Evolutionary conservation across 202 grass and related monocot genomes (phyloP), one percentile per base, ranked within the genome.

Genomic region (Schoenoplectus triqueter): DNA sequence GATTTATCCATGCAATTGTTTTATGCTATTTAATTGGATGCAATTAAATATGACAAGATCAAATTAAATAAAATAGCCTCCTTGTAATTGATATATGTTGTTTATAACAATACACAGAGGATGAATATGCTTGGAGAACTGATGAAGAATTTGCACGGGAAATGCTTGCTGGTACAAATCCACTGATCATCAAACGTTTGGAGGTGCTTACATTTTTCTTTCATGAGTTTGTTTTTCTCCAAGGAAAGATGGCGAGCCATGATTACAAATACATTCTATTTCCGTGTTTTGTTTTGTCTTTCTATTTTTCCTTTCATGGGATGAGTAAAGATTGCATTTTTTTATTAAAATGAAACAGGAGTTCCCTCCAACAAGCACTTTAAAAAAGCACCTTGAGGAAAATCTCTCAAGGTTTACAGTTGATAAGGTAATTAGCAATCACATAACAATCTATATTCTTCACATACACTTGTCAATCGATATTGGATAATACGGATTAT

Each of bases 81-180:
- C 10, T 39, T 41, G 2, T 40, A 2, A 13, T 59, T 59, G 11
- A 15, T 59, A 48, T 66, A 48, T 66, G 1, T 81, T 7, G 57
- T 22, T 85, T 51, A 40, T 71, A 2, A 41, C 48, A 56, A 69
- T 79, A 60, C 54, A 44, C 87, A 89, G 95, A 84, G 46, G 80
- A 87, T 62, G 85, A 87, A 9, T 87, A 77, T 88, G 93, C 87
- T 14, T 99, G 96, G 96, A 91, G 87, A 78, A 87, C 87, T 7
- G 96, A 99, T 5, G 96, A 99, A 21, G 93, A 99, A 84, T 99
- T 99, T 78, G 87, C 85, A 0, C 66, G 93, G 59, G 91, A 99
- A 88, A 96, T 92, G 87, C 89, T 99, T 20, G 96, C 96, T 42
- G 96, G 96, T 8, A 90, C 95, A n/a, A 99, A 99, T 64, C 96